Evolutionary conservation across 2,329 filamentous ascomycete species (phyloP).

Genomic region (Domatiomyces catenatus): DNA sequence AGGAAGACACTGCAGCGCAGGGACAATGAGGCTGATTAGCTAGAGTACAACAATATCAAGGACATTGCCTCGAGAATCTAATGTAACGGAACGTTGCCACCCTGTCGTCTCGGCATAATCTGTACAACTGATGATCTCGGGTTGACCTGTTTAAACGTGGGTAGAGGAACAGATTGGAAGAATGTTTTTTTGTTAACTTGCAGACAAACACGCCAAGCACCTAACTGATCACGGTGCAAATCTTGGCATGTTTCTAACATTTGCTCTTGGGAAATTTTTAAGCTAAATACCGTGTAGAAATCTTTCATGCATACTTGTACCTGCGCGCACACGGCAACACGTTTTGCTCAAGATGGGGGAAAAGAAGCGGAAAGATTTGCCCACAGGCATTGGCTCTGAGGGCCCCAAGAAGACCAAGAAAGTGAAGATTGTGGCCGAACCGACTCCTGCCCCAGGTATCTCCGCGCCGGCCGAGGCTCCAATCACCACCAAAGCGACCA

Average conservation of each 20-base stretch:
- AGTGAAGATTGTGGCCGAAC: conserved; percentile 20
- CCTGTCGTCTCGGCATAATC: too few species aligned
- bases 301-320: neutral
- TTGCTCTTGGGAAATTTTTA: conserved; percentile 5
- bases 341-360: conserved; percentile 10
- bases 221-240: neutral
- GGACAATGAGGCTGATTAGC: too few species aligned
- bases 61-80: too few species aligned
- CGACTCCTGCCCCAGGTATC: conserved; percentile 14
- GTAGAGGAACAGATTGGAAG: too few species aligned
- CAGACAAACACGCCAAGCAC: too few species aligned
- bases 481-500: conserved; percentile 3
- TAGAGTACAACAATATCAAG: too few species aligned
- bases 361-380: conserved; percentile 17
- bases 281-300: conserved; percentile 1
- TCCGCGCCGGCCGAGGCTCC: conserved; percentile 14
- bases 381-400: conserved; percentile 3
- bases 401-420: conserved; percentile 40
- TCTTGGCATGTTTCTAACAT: neutral
- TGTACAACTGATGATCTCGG: too few species aligned
- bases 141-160: too few species aligned
- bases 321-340: neutral
- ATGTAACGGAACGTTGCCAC: too few species aligned
- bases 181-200: too few species aligned
- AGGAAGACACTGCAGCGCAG: too few species aligned